phyloP scores from a whole-genome alignment of 192 early-diverging fungal species.

The Podila verticillata region DNA sequence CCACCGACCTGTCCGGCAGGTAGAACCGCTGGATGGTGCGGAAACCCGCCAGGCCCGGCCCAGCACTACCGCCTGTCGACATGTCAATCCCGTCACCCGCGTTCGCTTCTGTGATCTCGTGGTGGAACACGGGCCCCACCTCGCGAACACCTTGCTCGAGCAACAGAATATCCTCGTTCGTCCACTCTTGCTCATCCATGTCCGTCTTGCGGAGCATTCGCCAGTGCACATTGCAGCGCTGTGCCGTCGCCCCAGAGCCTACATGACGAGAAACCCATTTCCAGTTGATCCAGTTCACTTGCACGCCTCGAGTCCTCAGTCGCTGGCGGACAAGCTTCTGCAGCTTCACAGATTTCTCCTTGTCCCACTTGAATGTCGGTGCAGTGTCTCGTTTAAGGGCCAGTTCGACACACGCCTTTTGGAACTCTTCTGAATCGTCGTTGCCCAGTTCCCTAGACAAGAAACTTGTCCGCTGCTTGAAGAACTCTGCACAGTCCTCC shows the following conservation, averaged over 20 bases:
- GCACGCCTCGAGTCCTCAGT: conserved; percentile 31
- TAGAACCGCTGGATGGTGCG: conserved; percentile 28
- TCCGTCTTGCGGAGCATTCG: conserved; percentile 14
- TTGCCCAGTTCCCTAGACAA: not conserved
- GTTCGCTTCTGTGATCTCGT: not conserved
- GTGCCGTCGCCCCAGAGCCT: conserved; percentile 17
- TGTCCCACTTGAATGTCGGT: conserved; percentile 30
- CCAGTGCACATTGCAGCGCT: conserved; percentile 36
- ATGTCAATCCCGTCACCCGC: not conserved
- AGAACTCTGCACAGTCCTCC: conserved; percentile 22
- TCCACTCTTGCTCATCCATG: conserved; percentile 13
- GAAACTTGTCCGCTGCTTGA: not conserved
- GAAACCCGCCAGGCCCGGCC: conserved; percentile 1
- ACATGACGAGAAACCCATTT: conserved; percentile 45
- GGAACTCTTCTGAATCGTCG: conserved; percentile 4
- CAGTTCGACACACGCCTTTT: conserved; percentile 19
- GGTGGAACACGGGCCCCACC: conserved; percentile 21
- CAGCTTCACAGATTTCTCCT: conserved; percentile 32
- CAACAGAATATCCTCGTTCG: conserved; percentile 18
- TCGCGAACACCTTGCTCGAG: conserved; percentile 42
- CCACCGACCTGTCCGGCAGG: conserved; percentile 9
- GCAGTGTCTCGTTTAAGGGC: conserved; percentile 13
- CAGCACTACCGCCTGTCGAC: not conserved
- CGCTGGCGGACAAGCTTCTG: conserved; percentile 39
- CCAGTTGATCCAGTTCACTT: conserved; percentile 48